These are phyloP conservation scores for Populus trichocarpa DNA, from an alignment of 441 rosid species.

Conservation along the genomic window DNA sequence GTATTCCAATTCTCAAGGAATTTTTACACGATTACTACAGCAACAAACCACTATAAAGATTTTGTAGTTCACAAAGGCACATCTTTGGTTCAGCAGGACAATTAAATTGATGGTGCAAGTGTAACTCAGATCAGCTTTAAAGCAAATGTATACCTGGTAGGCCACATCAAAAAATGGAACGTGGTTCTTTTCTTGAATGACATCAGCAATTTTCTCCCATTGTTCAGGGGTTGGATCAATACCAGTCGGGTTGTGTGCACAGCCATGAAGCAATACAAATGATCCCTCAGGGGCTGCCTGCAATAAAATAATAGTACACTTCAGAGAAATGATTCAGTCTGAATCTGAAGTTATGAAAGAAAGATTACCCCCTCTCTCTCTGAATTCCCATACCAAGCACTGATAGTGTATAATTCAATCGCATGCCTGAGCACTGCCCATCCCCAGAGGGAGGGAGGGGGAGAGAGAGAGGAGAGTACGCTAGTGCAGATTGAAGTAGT, in stretches of 20 bases:
- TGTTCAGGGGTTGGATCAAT: slow-evolving; percentile 95
- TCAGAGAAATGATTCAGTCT: not conserved
- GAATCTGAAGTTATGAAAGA: not conserved
- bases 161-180: slow-evolving; percentile 97
- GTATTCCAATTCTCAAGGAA: not conserved
- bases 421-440: not conserved
- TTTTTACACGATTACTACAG: not conserved
- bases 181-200: slow-evolving; percentile 89
- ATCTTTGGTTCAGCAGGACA: not conserved
- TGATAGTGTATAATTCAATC: not conserved
- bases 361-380: not conserved
- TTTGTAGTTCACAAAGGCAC: not conserved
- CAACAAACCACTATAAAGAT: not conserved
- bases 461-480: not conserved
- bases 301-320: slow-evolving; percentile 4
- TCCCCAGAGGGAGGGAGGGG: not conserved
- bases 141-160: slow-evolving; percentile 63
- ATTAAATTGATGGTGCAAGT: not conserved
- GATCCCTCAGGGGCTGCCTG: slow-evolving; percentile 97
- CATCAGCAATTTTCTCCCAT: slow-evolving; percentile 86
- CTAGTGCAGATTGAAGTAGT: not conserved
- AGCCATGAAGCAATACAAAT: slow-evolving; percentile 92
- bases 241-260: slow-evolving; percentile 99
- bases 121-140: slow-evolving; percentile 3
- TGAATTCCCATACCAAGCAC: not conserved